Evolutionary conservation across 345 rosid species (phyloP).

Genomic region (Moricandia moricandioides): DNA sequence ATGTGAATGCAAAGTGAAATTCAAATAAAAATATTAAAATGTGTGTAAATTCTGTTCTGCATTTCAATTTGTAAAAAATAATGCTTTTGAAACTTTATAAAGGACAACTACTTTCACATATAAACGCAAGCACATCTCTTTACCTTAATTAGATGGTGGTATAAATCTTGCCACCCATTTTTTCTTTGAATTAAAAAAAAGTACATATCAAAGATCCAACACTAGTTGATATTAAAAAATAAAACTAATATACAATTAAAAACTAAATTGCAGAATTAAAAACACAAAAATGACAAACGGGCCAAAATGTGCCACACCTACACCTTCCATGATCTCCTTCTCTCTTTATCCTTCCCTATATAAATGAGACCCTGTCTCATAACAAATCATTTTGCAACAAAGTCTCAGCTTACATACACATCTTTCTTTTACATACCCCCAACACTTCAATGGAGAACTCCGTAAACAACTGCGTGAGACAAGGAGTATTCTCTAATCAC

Average conservation of each 20-base stretch:
- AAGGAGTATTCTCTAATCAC: conserved; percentile 27
- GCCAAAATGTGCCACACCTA: conserved; percentile 40
- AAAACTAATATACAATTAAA: neutral
- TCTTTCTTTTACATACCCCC: conserved; percentile 14
- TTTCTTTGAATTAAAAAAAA: conserved; percentile 2
- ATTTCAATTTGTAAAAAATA: neutral
- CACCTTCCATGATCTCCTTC: conserved; percentile 31
- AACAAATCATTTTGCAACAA: conserved; percentile 25
- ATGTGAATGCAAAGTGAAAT: neutral
- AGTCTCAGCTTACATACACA: conserved; percentile 18
- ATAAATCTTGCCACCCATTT: conserved; percentile 10
- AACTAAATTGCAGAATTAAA: neutral
- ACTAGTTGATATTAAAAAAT: conserved; percentile 9
- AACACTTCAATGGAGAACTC: conserved; percentile 40
- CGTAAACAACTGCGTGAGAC: conserved; percentile 16
- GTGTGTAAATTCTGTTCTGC: neutral
- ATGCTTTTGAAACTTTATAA: neutral
- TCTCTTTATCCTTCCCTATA: conserved; percentile 4
- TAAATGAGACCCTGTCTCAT: neutral
- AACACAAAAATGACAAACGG: conserved; percentile 18
- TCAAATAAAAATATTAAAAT: neutral
- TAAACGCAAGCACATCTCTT: conserved; percentile 2
- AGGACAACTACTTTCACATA: neutral
- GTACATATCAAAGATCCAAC: conserved; percentile 7
- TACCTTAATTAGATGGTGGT: neutral